Evolutionary conservation across 2,329 filamentous ascomycete species (phyloP).

Genomic region (Hypomyces perniciosus): DNA sequence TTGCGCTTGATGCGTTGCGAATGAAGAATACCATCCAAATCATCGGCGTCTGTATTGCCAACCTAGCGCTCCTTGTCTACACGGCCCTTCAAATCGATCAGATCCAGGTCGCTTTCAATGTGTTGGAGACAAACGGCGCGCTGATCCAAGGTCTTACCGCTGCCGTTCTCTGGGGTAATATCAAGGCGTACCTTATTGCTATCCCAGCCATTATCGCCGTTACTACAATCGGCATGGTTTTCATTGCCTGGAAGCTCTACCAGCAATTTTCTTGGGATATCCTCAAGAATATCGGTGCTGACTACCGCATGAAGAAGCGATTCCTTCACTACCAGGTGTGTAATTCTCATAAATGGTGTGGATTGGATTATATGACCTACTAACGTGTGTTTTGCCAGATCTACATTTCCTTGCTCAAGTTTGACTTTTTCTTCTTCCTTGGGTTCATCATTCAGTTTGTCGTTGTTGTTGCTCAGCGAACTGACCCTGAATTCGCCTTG

Average conservation of each 20-base stretch:
- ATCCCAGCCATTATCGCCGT: constrained; percentile 80
- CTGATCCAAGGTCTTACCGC: constrained; percentile 33
- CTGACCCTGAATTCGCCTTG: constrained; percentile 71
- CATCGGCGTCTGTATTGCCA: constrained; percentile 90
- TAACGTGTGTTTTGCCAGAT: constrained; percentile 51
- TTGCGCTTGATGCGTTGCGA: constrained; percentile 89
- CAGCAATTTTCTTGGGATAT: constrained; percentile 99
- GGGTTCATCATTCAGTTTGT: constrained; percentile 98
- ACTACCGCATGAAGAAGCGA: constrained; percentile 92
- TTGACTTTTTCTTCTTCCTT: constrained; percentile 99
- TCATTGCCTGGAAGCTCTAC: constrained; percentile 90
- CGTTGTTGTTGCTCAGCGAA: constrained; percentile 71
- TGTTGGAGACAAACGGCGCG: constrained; percentile 40
- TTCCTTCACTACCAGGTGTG: constrained; percentile 92
- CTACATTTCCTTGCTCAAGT: constrained; percentile 95
- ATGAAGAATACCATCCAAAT: constrained; percentile 98
- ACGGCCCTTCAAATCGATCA: constrained; percentile 90
- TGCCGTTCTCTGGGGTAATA: constrained; percentile 57
- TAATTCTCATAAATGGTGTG: background rate
- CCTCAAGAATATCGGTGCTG: constrained; percentile 97
- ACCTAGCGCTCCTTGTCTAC: constrained; percentile 86
- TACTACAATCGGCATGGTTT: constrained; percentile 64
- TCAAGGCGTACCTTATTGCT: constrained; percentile 73
- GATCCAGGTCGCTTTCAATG: constrained; percentile 65
- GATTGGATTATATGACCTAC: background rate